These are phyloP conservation scores for Coniochaeta prunicola DNA, from an alignment of 2,329 filamentous ascomycete species.

Conservation along the genomic window DNA sequence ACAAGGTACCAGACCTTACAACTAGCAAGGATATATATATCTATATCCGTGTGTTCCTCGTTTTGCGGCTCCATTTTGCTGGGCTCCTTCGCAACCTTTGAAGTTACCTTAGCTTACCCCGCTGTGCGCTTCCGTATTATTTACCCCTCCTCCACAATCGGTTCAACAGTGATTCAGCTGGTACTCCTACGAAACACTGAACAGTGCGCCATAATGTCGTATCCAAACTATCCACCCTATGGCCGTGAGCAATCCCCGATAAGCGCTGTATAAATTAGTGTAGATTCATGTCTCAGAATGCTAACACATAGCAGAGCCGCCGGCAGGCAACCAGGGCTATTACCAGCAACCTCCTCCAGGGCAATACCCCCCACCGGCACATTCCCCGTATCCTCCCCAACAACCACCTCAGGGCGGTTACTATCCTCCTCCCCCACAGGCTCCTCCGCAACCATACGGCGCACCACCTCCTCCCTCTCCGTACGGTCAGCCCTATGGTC, in stretches of 20 bases:
- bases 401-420: slow-evolving; percentile 18
- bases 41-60: neutral
- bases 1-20: neutral
- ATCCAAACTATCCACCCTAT: slow-evolving; percentile 5
- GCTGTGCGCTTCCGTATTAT: neutral
- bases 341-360: slow-evolving; percentile 17
- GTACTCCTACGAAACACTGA: neutral
- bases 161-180: neutral
- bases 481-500: slow-evolving; percentile 19
- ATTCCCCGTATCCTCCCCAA: slow-evolving; percentile 13
- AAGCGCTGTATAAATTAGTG: neutral
- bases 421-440: slow-evolving; percentile 16
- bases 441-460: slow-evolving; percentile 19
- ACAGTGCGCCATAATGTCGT: neutral
- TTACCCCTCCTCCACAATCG: neutral
- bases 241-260: slow-evolving; percentile 1
- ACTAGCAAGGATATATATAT: neutral
- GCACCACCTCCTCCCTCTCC: slow-evolving; percentile 14
- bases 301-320: slow-evolving; percentile 11
- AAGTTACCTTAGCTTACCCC: neutral
- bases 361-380: slow-evolving; percentile 6
- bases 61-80: neutral
- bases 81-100: neutral
- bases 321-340: slow-evolving; percentile 19
- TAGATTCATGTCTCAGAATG: neutral